phyloP scores from a whole-genome alignment of 139 green algal genomes.

The Asterochloris sp. region DNA sequence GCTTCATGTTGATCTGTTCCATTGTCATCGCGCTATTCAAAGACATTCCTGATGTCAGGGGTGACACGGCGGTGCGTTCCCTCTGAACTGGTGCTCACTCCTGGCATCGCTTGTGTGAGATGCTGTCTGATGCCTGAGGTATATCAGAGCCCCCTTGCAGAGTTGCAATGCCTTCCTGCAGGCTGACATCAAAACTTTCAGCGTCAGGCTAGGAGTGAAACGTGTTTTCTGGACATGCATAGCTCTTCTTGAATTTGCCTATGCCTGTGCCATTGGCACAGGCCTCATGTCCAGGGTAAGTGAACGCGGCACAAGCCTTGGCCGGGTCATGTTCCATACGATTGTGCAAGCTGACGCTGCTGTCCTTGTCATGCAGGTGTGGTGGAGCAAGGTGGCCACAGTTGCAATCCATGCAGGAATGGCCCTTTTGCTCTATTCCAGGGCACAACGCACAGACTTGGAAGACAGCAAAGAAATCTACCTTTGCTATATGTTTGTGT shows the following conservation, averaged over 20 bases:
- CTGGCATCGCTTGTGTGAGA: neutral
- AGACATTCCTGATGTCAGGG: constrained; percentile 89
- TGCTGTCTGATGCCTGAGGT: neutral
- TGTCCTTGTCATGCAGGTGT: constrained; percentile 15
- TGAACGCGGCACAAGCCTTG: neutral
- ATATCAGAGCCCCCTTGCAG: neutral
- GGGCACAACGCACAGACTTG: constrained; percentile 50
- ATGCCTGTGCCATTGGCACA: constrained; percentile 56
- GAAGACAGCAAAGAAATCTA: constrained; percentile 26
- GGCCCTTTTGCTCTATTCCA: constrained; percentile 38
- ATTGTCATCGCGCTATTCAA: constrained; percentile 98
- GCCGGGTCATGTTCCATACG: neutral
- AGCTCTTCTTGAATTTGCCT: constrained; percentile 64
- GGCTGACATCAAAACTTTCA: constrained; percentile 75
- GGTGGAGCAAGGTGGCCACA: constrained; percentile 43
- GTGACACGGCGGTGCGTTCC: constrained; percentile 55
- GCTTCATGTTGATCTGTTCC: constrained; percentile 91
- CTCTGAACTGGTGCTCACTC: neutral
- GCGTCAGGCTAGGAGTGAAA: constrained; percentile 66
- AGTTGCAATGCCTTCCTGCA: constrained; percentile 11
- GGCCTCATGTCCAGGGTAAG: constrained; percentile 33
- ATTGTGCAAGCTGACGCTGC: neutral
- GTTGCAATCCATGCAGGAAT: constrained; percentile 39
- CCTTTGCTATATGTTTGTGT: constrained; percentile 67
- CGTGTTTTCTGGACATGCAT: constrained; percentile 88